These are phyloP conservation scores for Hevea brasiliensis DNA, from an alignment of 345 rosid species.

Conservation along the genomic window DNA sequence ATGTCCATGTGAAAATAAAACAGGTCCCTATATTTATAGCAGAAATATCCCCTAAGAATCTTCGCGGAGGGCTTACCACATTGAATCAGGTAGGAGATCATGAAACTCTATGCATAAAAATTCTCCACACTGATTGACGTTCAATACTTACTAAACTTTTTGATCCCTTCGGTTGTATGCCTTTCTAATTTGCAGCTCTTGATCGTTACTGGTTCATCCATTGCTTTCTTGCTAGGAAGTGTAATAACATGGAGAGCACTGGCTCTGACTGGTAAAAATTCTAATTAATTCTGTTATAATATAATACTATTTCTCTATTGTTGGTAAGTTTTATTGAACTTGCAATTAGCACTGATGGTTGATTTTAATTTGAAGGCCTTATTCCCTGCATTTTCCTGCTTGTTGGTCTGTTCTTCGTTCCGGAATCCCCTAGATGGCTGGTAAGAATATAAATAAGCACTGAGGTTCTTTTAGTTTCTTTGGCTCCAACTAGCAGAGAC, in stretches of 20 bases:
- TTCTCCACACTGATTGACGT: background rate
- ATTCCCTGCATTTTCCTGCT: constrained; percentile 70
- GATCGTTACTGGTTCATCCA: constrained; percentile 72
- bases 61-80: constrained; percentile 85
- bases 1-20: constrained; percentile 9
- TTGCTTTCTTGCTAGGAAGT: constrained; percentile 66
- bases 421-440: constrained; percentile 96
- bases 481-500: too few relatives aligned
- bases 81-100: constrained; percentile 53
- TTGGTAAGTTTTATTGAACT: background rate
- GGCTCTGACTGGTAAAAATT: constrained; percentile 71
- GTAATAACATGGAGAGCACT: constrained; percentile 72
- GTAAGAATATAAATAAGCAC: constrained; percentile 35
- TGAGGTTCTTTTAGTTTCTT: too few relatives aligned
- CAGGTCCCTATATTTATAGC: constrained; percentile 88
- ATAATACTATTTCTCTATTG: background rate
- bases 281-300: background rate
- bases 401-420: constrained; percentile 66
- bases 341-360: constrained; percentile 17
- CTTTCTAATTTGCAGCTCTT: constrained; percentile 56
- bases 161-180: too few relatives aligned
- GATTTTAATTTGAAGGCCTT: constrained; percentile 48
- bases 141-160: background rate
- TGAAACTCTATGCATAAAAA: background rate
- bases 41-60: constrained; percentile 90